Conservation (phyloP, 1,139 yeast genomes). For the Oligophagozyma castellii region DNA sequence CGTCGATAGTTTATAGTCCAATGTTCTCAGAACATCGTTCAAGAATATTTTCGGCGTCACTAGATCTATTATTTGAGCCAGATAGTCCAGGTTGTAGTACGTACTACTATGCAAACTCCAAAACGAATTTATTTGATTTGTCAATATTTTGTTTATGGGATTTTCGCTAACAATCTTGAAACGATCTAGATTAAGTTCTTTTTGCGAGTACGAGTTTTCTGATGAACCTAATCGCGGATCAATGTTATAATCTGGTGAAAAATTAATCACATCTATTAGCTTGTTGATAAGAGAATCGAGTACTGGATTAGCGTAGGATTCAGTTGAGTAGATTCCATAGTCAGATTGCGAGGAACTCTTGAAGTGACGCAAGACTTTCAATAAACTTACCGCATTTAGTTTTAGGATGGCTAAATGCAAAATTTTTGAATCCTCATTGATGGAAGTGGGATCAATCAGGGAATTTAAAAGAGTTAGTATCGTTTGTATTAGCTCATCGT, state of each 20-base stretch:
- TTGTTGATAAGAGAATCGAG: slow-evolving; percentile 17
- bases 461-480: slow-evolving; percentile 16
- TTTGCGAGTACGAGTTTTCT: slow-evolving; percentile 18
- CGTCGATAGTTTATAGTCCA: slow-evolving; percentile 15
- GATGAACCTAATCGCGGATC: slow-evolving; percentile 15
- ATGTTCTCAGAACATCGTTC: slow-evolving; percentile 16
- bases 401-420: slow-evolving; percentile 19
- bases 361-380: slow-evolving; percentile 17
- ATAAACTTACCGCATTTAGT: slow-evolving; percentile 16
- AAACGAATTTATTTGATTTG: slow-evolving; percentile 24
- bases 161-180: slow-evolving; percentile 18
- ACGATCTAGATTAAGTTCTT: slow-evolving; percentile 16
- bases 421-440: slow-evolving; percentile 21
- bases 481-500: slow-evolving; percentile 12
- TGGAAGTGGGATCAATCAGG: slow-evolving; percentile 15
- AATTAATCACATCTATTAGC: slow-evolving; percentile 12
- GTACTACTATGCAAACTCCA: slow-evolving; percentile 26
- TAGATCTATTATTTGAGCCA: slow-evolving; percentile 16
- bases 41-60: slow-evolving; percentile 19
- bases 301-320: slow-evolving; percentile 16
- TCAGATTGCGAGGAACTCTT: slow-evolving; percentile 14
- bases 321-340: slow-evolving; percentile 23
- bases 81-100: slow-evolving; percentile 22
- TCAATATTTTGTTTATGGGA: slow-evolving; percentile 21
- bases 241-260: slow-evolving; percentile 18